Percentiles rank a stretch among this genome's conserved stretches.
Conservation (phyloP, 176 grass and related monocot genomes). For the Neostapfia colusana region DNA sequence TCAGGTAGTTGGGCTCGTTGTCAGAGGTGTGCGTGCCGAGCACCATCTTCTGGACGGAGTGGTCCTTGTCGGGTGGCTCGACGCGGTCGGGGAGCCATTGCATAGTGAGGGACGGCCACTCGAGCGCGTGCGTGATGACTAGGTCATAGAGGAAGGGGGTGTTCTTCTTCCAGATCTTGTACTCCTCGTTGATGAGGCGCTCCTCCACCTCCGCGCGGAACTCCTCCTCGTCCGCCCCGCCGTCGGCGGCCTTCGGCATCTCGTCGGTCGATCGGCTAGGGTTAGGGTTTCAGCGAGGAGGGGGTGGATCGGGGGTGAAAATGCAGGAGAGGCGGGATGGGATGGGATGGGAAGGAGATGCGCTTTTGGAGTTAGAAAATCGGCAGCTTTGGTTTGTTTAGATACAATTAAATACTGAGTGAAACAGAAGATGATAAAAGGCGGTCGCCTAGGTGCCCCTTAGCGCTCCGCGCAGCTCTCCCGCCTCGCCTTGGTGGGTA, state of each 20-base stretch:
- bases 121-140: conserved; percentile 90
- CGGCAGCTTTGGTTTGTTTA: no score
- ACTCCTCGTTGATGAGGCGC: conserved; percentile 93
- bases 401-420: no score
- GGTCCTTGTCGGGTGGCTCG: conserved; percentile 83
- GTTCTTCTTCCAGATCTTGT: conserved; percentile 99
- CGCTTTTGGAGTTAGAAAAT: not conserved
- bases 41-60: conserved; percentile 93
- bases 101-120: conserved; percentile 94
- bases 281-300: conserved; percentile 43
- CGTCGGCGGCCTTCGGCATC: conserved; percentile 65
- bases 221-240: conserved; percentile 62
- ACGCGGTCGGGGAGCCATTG: conserved; percentile 87
- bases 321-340: conserved; percentile 36
- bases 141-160: conserved; percentile 96
- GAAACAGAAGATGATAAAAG: no score
- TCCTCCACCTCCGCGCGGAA: conserved; percentile 80
- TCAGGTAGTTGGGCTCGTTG: conserved; percentile 95
- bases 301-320: conserved; percentile 31
- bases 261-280: conserved; percentile 31
- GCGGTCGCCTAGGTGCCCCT: no score
- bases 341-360: not conserved
- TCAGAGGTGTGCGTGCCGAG: conserved; percentile 89
- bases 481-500: no score
- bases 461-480: no score